These are phyloP conservation scores for Helotiales sp. DNA, from an alignment of 2,329 filamentous ascomycete genomes.

Conservation along the genomic window DNA sequence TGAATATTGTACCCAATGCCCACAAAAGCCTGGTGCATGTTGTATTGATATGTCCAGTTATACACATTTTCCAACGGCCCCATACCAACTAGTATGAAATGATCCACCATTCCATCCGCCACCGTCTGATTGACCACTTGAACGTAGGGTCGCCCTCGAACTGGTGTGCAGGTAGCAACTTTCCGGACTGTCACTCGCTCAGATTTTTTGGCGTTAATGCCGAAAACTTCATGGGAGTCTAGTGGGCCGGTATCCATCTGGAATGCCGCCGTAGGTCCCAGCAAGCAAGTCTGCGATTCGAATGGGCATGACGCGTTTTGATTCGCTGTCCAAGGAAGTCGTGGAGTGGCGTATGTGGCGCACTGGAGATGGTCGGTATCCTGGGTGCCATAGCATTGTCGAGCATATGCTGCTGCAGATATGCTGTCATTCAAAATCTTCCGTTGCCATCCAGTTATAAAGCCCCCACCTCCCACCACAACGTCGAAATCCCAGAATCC, in stretches of 20 bases:
- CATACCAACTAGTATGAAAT: neutral
- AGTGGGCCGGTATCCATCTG: slow-evolving; percentile 17
- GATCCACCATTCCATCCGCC: neutral
- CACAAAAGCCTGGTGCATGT: neutral
- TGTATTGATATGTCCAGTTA: slow-evolving; percentile 3
- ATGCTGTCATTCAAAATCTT: slow-evolving; percentile 9
- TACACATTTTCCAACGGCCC: neutral
- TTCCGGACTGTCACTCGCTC: slow-evolving; percentile 10
- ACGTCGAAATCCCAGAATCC: slow-evolving; percentile 9
- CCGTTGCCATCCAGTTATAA: neutral
- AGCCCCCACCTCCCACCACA: neutral
- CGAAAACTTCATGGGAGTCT: slow-evolving; percentile 15
- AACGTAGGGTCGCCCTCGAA: neutral
- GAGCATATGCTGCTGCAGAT: slow-evolving; percentile 6
- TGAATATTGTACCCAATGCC: slow-evolving; percentile 5
- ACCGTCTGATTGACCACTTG: neutral
- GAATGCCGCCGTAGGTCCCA: neutral
- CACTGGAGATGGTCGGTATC: neutral
- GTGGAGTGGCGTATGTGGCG: slow-evolving; percentile 2
- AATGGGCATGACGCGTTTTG: slow-evolving; percentile 17
- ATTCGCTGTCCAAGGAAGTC: slow-evolving; percentile 6
- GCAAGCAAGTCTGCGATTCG: slow-evolving; percentile 4
- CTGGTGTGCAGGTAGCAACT: slow-evolving; percentile 11
- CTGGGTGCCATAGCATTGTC: slow-evolving; percentile 7
- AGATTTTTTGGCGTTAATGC: slow-evolving; percentile 7